phyloP scores from a whole-genome alignment of 108 stramenopile species.

The Nitzschia sp. region DNA sequence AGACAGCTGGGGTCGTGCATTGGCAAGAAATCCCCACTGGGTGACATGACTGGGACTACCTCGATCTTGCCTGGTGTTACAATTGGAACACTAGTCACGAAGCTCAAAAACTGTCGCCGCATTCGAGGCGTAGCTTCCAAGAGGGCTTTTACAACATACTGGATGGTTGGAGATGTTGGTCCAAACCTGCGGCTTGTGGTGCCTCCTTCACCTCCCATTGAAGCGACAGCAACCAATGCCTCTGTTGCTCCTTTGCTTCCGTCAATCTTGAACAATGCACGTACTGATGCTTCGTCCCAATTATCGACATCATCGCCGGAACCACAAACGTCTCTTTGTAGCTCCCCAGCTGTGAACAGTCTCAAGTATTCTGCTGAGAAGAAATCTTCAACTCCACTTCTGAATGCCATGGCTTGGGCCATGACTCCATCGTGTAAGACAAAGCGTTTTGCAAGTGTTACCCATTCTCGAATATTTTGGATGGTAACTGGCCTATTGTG shows the following conservation, averaged over 20 bases:
- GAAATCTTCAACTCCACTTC: constrained; percentile 49
- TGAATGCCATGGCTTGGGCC: constrained; percentile 42
- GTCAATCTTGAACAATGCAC: constrained; percentile 49
- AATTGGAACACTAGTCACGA: constrained; percentile 56
- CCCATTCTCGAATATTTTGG: constrained; percentile 54
- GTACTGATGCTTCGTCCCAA: constrained; percentile 44
- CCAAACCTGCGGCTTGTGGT: constrained; percentile 43
- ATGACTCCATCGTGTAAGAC: constrained; percentile 52
- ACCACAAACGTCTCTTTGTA: constrained; percentile 54
- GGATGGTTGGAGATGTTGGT: constrained; percentile 45
- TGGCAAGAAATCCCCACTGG: constrained; percentile 48
- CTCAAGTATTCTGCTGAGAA: constrained; percentile 35
- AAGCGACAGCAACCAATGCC: constrained; percentile 57
- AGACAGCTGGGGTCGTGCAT: constrained; percentile 43
- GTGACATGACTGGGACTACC: constrained; percentile 45
- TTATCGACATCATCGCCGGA: constrained; percentile 49
- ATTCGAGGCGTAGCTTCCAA: constrained; percentile 42
- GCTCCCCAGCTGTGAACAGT: constrained; percentile 45
- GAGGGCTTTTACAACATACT: constrained; percentile 42
- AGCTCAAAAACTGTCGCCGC: constrained; percentile 50
- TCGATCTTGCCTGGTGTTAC: constrained; percentile 56
- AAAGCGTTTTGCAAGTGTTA: constrained; percentile 36
- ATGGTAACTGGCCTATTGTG: constrained; percentile 34
- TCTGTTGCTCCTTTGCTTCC: constrained; percentile 46
- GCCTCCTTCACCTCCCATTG: constrained; percentile 57